Conservation (phyloP, 2,329 filamentous ascomycete genomes). For the Fusarium paranaense region DNA sequence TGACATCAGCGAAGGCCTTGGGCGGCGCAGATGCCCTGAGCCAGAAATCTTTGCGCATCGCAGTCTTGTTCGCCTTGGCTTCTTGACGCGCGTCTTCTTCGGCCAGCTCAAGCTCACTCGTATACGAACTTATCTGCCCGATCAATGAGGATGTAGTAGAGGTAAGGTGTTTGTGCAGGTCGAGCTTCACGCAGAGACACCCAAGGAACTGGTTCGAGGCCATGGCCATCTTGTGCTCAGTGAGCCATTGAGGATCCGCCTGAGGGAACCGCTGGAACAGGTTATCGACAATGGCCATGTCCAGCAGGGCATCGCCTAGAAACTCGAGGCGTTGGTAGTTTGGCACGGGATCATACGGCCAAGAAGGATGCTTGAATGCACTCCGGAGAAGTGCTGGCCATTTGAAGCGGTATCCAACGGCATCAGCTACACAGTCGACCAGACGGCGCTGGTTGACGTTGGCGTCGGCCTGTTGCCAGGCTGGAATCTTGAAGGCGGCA, state of each 20-base stretch:
- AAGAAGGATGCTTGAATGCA: constrained; percentile 90
- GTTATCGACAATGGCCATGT: constrained; percentile 86
- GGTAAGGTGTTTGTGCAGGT: constrained; percentile 80
- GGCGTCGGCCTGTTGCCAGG: constrained; percentile 73
- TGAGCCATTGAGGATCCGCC: constrained; percentile 94
- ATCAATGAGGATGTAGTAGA: constrained; percentile 58
- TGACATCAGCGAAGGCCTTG: constrained; percentile 83
- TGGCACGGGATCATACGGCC: constrained; percentile 82
- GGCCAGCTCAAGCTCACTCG: constrained; percentile 67
- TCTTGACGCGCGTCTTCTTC: constrained; percentile 48
- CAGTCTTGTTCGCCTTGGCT: constrained; percentile 48
- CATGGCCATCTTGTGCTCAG: constrained; percentile 99
- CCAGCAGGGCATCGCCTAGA: constrained; percentile 87
- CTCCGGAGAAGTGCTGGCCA: constrained; percentile 82
- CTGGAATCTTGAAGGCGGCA: constrained; percentile 73
- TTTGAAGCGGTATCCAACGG: constrained; percentile 73
- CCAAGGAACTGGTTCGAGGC: constrained; percentile 95
- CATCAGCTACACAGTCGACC: constrained; percentile 70
- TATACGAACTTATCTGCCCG: constrained; percentile 64
- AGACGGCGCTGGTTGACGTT: constrained; percentile 78
- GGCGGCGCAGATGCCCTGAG: constrained; percentile 71
- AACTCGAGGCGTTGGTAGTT: constrained; percentile 94
- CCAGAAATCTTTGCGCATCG: constrained; percentile 73
- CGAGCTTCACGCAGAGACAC: constrained; percentile 81
- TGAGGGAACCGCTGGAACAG: constrained; percentile 81